A percentile compares a stretch with the other conserved stretches of the same genome.
Evolutionary conservation across 768 basidiomycete species (phyloP).

Genomic region (Vararia minispora): DNA sequence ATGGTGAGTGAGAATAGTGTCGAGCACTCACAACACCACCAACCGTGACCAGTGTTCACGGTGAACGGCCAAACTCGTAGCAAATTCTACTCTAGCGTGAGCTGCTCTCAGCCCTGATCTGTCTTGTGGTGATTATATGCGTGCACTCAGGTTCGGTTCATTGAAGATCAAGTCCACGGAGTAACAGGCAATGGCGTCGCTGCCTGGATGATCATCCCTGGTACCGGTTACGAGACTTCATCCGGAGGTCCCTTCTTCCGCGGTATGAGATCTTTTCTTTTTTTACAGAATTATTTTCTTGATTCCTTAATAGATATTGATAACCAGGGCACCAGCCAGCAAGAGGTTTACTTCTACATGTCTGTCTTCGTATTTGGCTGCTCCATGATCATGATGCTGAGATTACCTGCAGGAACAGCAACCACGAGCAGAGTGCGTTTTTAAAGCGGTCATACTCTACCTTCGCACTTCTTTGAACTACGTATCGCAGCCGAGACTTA

Average conservation of each 20-base stretch:
- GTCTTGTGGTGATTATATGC: neutral
- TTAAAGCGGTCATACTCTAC: neutral
- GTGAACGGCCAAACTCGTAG: slow-evolving; percentile 35
- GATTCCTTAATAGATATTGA: slow-evolving; percentile 27
- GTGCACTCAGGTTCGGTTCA: slow-evolving; percentile 27
- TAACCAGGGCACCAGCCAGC: slow-evolving; percentile 34
- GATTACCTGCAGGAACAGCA: too few relatives aligned
- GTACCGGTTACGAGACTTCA: slow-evolving; percentile 32
- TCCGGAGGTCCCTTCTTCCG: slow-evolving; percentile 42
- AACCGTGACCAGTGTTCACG: too few relatives aligned
- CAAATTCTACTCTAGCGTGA: slow-evolving; percentile 38
- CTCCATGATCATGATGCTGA: too few relatives aligned
- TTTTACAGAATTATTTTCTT: neutral
- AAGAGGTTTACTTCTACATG: slow-evolving; percentile 40
- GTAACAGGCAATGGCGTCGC: slow-evolving; percentile 35
- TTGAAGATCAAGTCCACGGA: slow-evolving; percentile 39
- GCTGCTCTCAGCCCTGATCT: neutral
- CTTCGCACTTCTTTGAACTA: neutral
- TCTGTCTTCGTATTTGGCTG: too few relatives aligned
- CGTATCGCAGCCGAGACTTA: slow-evolving; percentile 23
- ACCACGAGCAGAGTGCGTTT: slow-evolving; percentile 27
- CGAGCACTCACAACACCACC: too few relatives aligned
- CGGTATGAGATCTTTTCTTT: slow-evolving; percentile 16
- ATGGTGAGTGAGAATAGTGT: too few relatives aligned
- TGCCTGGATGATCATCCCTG: slow-evolving; percentile 34